These are phyloP conservation scores for Pythium brachiatum DNA, from an alignment of 352 stramenopile species.

Conservation along the genomic window DNA sequence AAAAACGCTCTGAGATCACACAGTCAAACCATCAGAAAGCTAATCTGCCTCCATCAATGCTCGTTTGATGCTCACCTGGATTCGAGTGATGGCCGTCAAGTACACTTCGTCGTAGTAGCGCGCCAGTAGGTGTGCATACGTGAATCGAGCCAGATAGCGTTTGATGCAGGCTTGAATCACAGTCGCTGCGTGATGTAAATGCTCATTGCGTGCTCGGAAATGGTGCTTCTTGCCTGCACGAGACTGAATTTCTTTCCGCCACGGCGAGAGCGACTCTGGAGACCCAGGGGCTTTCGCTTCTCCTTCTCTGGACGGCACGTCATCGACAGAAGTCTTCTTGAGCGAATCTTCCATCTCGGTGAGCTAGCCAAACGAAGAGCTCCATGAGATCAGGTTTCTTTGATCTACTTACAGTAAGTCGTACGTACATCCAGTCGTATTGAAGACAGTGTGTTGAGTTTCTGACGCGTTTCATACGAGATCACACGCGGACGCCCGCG, in stretches of 20 bases:
- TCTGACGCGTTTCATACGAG: conserved; percentile 42
- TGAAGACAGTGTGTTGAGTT: conserved; percentile 34
- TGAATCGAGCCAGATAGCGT: conserved; percentile 48
- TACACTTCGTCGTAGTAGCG: conserved; percentile 46
- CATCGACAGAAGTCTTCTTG: not conserved
- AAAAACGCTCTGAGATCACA: conserved; percentile 30
- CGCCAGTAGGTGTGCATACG: conserved; percentile 36
- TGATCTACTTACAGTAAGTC: not conserved
- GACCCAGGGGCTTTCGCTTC: not conserved
- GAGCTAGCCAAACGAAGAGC: conserved; percentile 30
- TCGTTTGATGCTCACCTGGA: conserved; percentile 37
- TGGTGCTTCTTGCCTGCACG: conserved; percentile 44
- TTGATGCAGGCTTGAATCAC: conserved; percentile 47
- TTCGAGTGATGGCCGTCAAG: conserved; percentile 35
- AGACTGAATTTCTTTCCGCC: conserved; percentile 47
- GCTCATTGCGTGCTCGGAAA: conserved; percentile 38
- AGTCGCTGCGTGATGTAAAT: conserved; percentile 35
- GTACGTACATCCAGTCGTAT: conserved; percentile 38
- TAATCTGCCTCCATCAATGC: not conserved
- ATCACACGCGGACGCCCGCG: conserved; percentile 36
- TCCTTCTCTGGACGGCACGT: not conserved
- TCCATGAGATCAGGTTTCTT: no score
- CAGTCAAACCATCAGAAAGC: conserved; percentile 4
- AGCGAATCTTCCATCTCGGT: conserved; percentile 46
- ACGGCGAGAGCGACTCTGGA: conserved; percentile 23